Conservation (phyloP, 83 land plant species). For the Picea abies region DNA sequence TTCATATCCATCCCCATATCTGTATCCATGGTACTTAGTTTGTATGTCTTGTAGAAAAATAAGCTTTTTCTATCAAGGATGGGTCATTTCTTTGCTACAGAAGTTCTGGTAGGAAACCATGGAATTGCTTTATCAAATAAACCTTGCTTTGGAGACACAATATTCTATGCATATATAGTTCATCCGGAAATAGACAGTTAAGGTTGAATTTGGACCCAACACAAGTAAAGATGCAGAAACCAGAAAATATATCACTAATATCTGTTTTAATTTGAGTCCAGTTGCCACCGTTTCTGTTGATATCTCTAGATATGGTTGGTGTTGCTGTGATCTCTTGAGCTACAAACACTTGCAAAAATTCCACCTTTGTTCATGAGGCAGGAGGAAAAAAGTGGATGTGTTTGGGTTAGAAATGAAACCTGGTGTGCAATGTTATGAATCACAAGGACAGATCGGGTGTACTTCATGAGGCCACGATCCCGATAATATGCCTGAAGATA, state of each 20-base stretch:
- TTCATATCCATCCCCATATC: too few relatives aligned
- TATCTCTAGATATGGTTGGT: too few relatives aligned
- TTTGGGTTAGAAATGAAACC: slow-evolving; percentile 38
- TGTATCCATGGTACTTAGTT: too few relatives aligned
- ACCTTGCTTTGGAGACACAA: not conserved
- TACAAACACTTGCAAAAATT: not conserved
- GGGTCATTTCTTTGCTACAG: not conserved
- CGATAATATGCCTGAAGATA: slow-evolving; percentile 96
- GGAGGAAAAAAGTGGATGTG: not conserved
- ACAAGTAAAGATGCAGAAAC: not conserved
- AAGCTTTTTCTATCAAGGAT: not conserved
- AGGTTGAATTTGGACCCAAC: not conserved
- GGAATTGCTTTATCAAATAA: not conserved
- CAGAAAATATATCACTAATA: too few relatives aligned
- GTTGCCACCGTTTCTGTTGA: not conserved
- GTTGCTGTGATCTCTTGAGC: not conserved
- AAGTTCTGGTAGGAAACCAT: not conserved
- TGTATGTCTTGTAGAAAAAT: not conserved
- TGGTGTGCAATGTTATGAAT: slow-evolving; percentile 98
- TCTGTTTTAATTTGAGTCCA: not conserved
- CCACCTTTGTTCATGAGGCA: not conserved
- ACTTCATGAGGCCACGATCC: slow-evolving; percentile 85
- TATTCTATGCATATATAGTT: not conserved
- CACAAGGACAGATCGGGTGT: slow-evolving; percentile 81
- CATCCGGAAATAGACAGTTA: not conserved